Conservation (phyloP, 306 rosid genomes). For the Gillenia trifoliata region DNA sequence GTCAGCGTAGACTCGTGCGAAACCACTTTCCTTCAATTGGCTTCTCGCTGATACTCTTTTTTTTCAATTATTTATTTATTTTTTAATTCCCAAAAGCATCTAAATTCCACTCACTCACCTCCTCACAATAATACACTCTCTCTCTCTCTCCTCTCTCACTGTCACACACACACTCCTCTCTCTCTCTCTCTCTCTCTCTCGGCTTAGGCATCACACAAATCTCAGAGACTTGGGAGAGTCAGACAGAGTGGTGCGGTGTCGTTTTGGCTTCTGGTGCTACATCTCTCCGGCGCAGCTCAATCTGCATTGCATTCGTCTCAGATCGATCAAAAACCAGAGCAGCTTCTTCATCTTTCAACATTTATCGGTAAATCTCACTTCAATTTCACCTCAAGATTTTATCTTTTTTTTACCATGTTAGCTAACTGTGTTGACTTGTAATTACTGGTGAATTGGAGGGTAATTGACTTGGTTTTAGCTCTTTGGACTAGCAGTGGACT, state of each 20-base stretch:
- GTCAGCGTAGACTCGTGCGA: slow-evolving; percentile 42
- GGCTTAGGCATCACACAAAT: slow-evolving; percentile 42
- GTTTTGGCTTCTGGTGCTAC: background rate
- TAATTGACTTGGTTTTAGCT: background rate
- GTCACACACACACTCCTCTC: background rate
- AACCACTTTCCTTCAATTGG: slow-evolving; percentile 30
- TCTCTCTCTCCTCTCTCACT: background rate
- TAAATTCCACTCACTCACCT: slow-evolving; percentile 4
- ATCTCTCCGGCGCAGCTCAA: background rate
- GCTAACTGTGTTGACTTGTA: background rate
- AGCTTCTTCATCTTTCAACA: background rate
- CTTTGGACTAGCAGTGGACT: background rate
- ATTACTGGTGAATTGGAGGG: background rate
- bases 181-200: slow-evolving; percentile 15
- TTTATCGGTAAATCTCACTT: background rate
- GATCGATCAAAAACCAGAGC: slow-evolving; percentile 7
- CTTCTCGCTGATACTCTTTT: background rate
- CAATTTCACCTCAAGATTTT: background rate
- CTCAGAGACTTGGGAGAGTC: slow-evolving; percentile 17
- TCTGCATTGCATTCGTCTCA: slow-evolving; percentile 1
- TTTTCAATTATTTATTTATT: slow-evolving; percentile 10
- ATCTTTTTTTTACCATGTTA: background rate
- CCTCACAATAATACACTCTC: background rate
- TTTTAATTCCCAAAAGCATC: slow-evolving; percentile 17
- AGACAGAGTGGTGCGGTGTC: slow-evolving; percentile 6